Percentiles rank a stretch among this genome's conserved stretches.
These are phyloP conservation scores for Vickermania spadyakhi DNA, from an alignment of 208 protist species.

Conservation along the genomic window DNA sequence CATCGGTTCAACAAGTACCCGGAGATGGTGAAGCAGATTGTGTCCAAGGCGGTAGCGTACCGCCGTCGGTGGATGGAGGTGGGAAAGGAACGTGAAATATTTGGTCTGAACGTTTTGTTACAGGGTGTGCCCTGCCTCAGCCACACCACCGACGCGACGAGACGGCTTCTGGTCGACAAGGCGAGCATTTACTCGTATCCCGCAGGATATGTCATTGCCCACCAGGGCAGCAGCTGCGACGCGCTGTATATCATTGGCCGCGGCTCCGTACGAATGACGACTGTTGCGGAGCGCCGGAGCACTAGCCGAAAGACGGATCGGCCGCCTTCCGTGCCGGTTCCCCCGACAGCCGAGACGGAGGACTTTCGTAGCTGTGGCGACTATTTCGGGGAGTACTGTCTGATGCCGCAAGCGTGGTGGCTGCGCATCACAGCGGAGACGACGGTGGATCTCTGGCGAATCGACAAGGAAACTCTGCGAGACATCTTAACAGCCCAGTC, in stretches of 20 bases:
- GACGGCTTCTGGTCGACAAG: conserved; percentile 33
- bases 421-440: conserved; percentile 41
- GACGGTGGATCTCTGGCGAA: conserved; percentile 66
- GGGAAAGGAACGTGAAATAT: conserved; percentile 48
- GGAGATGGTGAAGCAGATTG: conserved; percentile 26
- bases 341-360: conserved; percentile 6
- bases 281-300: neutral
- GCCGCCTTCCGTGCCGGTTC: neutral
- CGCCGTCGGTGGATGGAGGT: conserved; percentile 61
- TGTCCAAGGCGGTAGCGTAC: conserved; percentile 34
- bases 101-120: conserved; percentile 55
- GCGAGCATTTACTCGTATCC: conserved; percentile 45
- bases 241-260: conserved; percentile 67
- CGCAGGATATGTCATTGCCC: conserved; percentile 26
- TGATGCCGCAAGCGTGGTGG: conserved; percentile 66
- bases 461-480: conserved; percentile 32
- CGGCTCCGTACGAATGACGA: conserved; percentile 24
- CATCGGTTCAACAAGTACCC: conserved; percentile 57
- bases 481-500: conserved; percentile 29
- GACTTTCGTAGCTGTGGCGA: conserved; percentile 41
- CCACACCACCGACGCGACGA: conserved; percentile 66
- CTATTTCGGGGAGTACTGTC: conserved; percentile 73
- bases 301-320: neutral
- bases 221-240: conserved; percentile 36
- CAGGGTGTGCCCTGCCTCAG: conserved; percentile 72